Evolutionary conservation across 1,284 basidiomycete species (phyloP), one percentile per base, ranked within the genome.

Genomic region (Leucoagaricus sp.): DNA sequence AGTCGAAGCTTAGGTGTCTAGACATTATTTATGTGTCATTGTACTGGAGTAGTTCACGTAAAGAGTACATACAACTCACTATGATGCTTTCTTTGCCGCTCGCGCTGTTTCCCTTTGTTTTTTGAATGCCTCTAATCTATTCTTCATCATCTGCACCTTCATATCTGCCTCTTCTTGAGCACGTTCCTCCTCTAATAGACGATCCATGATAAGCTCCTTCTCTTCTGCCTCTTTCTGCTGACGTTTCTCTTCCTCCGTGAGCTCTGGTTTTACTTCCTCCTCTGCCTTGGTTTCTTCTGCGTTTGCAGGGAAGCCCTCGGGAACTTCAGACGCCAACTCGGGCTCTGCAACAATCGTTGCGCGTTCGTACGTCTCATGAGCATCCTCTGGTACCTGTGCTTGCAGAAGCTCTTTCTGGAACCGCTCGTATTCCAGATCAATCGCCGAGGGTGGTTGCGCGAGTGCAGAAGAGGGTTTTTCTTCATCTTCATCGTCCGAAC

Each of bases 91-190:
- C 38, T 38, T 49, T 29, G 60, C 50, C 28, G 61, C 62, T 62
- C 69, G 73, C 44, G 74, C 75, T 23, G 74, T 74, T 64, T 80
- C 78, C 44, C 87, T 75, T 67, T 75, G 81, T 67, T 75, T 76
- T 65, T 81, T 83, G 62, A 91, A 69, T 4, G 81, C 77, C 52
- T 88, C 87, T 36, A 92, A 65, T 62, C 78, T 79, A 34, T 73
- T 81, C 72, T 87, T 91, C 72, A 93, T 77, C 45, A 78, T 62
- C 10, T 69, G 68, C 3, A 92, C 90, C 57, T 83, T 84, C 73
- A 84, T 84, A 67, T 93, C 91, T 13, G 89, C 91, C 67, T 93
- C 90, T 67, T 93, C 91, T 74, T 93, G 90, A 23, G 85, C 86
- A 54, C 84, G 78, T 68, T 93, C 90, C 72, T 93, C 90, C 41